A percentile compares a stretch with the other conserved stretches of the same genome.
Evolutionary conservation across 805 yeast species (phyloP).

Genomic region (Diddensiella transvaalensis): DNA sequence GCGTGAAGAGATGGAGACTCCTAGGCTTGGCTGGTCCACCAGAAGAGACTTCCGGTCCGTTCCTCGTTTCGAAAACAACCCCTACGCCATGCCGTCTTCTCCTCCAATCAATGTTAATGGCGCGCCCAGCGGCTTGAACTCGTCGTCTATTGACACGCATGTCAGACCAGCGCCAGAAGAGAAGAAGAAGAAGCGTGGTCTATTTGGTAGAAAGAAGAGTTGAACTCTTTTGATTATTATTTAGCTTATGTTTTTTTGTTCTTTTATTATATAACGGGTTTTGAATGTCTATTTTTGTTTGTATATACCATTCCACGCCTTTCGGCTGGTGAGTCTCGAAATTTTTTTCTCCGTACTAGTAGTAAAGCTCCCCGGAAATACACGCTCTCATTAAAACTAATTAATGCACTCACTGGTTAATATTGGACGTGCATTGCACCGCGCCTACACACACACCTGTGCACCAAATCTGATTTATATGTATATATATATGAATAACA

Average conservation of each 20-base stretch:
- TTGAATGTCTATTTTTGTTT: slow-evolving; percentile 3
- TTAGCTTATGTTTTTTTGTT: background rate
- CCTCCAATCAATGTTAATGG: slow-evolving; percentile 11
- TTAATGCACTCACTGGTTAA: no score
- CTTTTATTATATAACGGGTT: background rate
- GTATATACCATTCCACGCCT: no score
- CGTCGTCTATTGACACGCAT: slow-evolving; percentile 28
- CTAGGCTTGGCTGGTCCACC: slow-evolving; percentile 78
- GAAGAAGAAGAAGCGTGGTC: slow-evolving; percentile 73
- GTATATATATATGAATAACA: no score
- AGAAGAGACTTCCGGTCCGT: slow-evolving; percentile 57
- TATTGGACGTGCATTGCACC: no score
- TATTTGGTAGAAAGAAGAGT: slow-evolving; percentile 71
- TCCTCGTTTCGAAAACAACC: slow-evolving; percentile 47
- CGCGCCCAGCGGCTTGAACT: slow-evolving; percentile 25
- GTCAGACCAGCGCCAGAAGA: slow-evolving; percentile 48
- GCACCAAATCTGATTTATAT: no score
- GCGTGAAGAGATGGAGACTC: slow-evolving; percentile 77
- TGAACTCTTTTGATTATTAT: background rate
- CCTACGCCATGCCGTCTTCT: slow-evolving; percentile 27
- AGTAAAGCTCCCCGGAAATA: no score
- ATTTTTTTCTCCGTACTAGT: no score
- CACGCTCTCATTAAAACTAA: no score
- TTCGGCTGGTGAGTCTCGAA: no score
- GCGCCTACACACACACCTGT: no score